These are phyloP conservation scores for Chrysosporium queenslandicum DNA, from an alignment of 2,329 filamentous ascomycete species.

Conservation along the genomic window DNA sequence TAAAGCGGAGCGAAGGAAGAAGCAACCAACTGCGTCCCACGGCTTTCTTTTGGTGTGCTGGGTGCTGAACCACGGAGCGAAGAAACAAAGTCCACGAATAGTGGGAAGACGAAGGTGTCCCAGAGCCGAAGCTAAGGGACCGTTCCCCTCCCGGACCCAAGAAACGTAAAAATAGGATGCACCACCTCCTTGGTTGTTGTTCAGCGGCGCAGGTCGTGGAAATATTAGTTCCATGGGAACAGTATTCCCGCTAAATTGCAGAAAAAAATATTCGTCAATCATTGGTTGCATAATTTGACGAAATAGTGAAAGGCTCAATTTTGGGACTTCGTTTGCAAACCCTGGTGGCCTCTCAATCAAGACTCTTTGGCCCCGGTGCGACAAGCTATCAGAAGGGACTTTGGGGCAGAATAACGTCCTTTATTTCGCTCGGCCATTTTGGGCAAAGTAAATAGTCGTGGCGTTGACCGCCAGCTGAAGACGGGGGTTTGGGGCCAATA, in stretches of 20 bases:
- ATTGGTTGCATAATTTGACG: neutral
- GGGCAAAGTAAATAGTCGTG: neutral
- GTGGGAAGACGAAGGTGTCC: no score
- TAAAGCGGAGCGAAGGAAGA: conserved; percentile 14
- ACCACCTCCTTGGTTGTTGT: neutral
- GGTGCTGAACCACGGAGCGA: neutral
- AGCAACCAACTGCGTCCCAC: neutral
- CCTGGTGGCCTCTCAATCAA: neutral
- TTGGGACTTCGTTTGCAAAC: neutral
- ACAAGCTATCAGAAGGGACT: neutral
- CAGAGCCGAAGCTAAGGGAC: conserved; percentile 13
- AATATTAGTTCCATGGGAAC: neutral
- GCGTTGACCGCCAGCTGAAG: neutral
- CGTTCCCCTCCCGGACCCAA: conserved; percentile 9
- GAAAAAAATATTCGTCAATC: neutral
- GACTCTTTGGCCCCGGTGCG: neutral
- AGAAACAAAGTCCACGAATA: conserved; percentile 9
- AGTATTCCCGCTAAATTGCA: neutral
- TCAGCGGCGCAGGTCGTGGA: conserved; percentile 2
- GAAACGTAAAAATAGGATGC: neutral
- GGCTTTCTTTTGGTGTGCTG: neutral
- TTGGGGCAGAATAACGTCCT: neutral
- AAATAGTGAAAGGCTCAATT: neutral
- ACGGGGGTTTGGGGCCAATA: neutral
- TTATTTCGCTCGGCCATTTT: neutral